Conservation (phyloP, 441 rosid species). For the Arabidopsis hybrid region DNA sequence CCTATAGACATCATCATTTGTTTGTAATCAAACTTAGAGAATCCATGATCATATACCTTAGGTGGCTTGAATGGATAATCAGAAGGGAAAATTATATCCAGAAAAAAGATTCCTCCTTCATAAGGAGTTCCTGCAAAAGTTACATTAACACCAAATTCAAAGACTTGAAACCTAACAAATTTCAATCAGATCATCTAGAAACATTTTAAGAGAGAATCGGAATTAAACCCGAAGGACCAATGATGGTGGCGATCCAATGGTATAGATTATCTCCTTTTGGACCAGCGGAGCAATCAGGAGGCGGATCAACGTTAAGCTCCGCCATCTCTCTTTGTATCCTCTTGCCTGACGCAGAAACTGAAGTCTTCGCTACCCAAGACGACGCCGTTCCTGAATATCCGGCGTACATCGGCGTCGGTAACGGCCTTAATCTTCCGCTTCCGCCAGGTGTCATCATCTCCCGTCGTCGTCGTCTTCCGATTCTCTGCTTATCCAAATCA, state of each 20-base stretch:
- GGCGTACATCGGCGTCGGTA: conserved; percentile 51
- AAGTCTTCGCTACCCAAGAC: conserved; percentile 81
- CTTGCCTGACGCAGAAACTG: conserved; percentile 88
- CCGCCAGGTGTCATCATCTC: conserved; percentile 50
- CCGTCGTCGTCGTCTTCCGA: conserved; percentile 35
- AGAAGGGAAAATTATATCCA: conserved; percentile 73
- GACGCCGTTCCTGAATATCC: conserved; percentile 51
- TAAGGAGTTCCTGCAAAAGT: conserved; percentile 74
- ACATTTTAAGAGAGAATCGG: not conserved
- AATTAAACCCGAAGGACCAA: conserved; percentile 74
- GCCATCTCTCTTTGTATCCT: conserved; percentile 90
- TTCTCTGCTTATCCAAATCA: conserved; percentile 41
- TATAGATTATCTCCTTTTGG: conserved; percentile 93
- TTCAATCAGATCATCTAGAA: conserved; percentile 15
- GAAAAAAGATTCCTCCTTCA: conserved; percentile 82
- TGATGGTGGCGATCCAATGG: conserved; percentile 87
- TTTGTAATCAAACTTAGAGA: conserved; percentile 17
- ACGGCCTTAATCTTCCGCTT: conserved; percentile 47
- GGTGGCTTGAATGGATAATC: conserved; percentile 97
- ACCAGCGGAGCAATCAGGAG: conserved; percentile 85
- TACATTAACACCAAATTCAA: not conserved
- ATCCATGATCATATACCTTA: conserved; percentile 56
- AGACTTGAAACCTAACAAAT: conserved; percentile 7
- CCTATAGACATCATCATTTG: conserved; percentile 3
- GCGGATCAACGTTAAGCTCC: conserved; percentile 80